Base-by-base conservation (phyloP, 2,329 filamentous ascomycete species). In the Didymella pinodella region DNA sequence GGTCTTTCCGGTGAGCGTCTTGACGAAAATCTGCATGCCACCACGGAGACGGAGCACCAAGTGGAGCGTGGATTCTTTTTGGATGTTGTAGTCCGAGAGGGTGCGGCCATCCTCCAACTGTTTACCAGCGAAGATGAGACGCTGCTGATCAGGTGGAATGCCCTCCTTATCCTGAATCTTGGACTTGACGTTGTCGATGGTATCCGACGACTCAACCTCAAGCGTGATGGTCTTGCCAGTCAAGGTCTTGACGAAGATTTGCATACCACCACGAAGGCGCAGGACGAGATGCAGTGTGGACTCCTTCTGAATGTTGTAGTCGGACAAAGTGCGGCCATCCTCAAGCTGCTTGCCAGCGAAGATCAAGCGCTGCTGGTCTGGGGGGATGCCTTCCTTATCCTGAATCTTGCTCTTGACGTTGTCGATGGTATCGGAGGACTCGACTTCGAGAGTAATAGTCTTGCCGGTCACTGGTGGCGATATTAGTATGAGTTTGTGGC, bases 91-190 rank as follows among this genome's bases (percentile, higher is more conserved):
- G 78, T 96, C 93, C 62, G 86, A 89, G 0, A 96, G 84, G 28
- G 93, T 96, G 53, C 93, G 92, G 63, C 94, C 93, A 69, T 98
- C 94, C 79, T 98, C 94, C 4, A 97, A 87, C 78, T 97, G 93
- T 86, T 97, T 97, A 57, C 93, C 94, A 44, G 93, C 93, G 69
- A 97, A 97, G 78, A 97, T 97, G 68, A 97, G 80, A 70, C 93
- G 94, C 83, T 97, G 93, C 81, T 98, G 93, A 76, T 97, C 93
- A 11, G 93, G 93, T 46, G 93, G 94, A 56, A 97, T 97, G 26
- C 93, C 93, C 80, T 97, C 93, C 87, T 97, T 97, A 75, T 97
- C 93, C 80, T 97, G 93, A 43, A 97, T 97, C 86, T 97, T 97
- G 49, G 86, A 88, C 88, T 97, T 97, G 38, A 97, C 93, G 63